Evolutionary conservation across 148 eudicot species (phyloP), one percentile per base, ranked within the genome.

Genomic region (Rhododendron mucronatum): DNA sequence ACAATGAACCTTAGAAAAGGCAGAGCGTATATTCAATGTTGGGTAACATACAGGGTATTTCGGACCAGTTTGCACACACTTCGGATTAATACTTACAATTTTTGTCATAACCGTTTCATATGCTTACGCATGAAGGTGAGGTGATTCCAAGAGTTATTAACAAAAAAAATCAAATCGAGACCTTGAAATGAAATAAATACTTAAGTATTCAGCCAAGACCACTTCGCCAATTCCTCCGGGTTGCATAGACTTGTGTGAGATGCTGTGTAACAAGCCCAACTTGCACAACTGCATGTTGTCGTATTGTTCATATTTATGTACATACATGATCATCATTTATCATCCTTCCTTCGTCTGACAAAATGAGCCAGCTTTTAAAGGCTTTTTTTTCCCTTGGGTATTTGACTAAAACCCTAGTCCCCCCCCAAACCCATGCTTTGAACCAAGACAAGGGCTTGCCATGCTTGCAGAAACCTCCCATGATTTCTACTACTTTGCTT

Each of bases 1-100:
- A 39, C 84, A 82, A 82, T 82, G 74, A 4, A 82, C 84, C 84
- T 82, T 39, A 59, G 44, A 82, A 82, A 59, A 71, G 39, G 73
- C 26, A 82, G 45, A 41, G 45, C 45, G 7, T 5, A 5, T 41
- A 5, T 41, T 41, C 6, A 5, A 41, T 41, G 45, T 41, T 41
- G 45, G 6, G 45, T 6, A 41, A 41, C 6, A 41, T 41, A 41
- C 1, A 5, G 8, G 45, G 45, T 41, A 7, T 41, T 5, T 0
- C 45, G 45, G 45, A 7, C 7, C 45, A 41, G 1, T 41, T 41
- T 41, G 0, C 7, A 1, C 7, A 5, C 7, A 41, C 0, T 0
- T 6, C 6, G 1, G 6, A 5, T 5, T 41, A 5, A 41, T 41
- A 0, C 0, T 1, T 41, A 41, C 7, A 5, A 6, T 5, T 0